A percentile compares a stretch with the other conserved stretches of the same genome.
phyloP scores from a whole-genome alignment of 176 grass and related monocot genomes.

The Aegilops sharonensis region DNA sequence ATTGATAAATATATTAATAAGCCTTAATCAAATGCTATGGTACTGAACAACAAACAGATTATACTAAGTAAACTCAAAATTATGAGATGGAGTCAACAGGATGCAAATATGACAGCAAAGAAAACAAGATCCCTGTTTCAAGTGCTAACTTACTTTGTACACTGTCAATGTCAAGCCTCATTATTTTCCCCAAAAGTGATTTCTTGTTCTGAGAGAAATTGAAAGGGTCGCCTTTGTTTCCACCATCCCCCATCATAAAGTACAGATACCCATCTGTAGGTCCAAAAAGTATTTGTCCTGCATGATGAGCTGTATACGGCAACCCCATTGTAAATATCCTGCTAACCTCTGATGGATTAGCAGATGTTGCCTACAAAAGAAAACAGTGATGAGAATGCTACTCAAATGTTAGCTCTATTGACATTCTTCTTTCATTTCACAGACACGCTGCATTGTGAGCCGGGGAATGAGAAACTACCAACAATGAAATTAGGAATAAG shows the following conservation, averaged over 20 bases:
- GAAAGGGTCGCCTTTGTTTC: slow-evolving; percentile 64
- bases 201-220: slow-evolving; percentile 76
- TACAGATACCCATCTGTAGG: slow-evolving; percentile 71
- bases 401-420: background rate
- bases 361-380: slow-evolving; percentile 40
- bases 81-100: background rate
- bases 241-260: slow-evolving; percentile 76
- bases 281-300: slow-evolving; percentile 73
- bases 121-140: background rate
- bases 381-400: background rate
- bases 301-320: slow-evolving; percentile 56
- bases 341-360: slow-evolving; percentile 52
- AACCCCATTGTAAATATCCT: slow-evolving; percentile 76
- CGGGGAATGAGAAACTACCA: background rate
- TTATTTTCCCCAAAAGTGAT: slow-evolving; percentile 67
- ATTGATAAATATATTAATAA: background rate
- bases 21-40: slow-evolving; percentile 7
- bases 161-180: slow-evolving; percentile 60
- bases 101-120: background rate
- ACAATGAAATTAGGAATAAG: background rate
- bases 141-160: slow-evolving; percentile 47
- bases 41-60: background rate
- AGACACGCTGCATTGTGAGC: background rate
- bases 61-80: background rate
- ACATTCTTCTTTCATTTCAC: background rate